A percentile compares a stretch with the other conserved stretches of the same genome.
These are phyloP conservation scores for Penium margaritaceum DNA, from an alignment of 139 green algal species.

Conservation along the genomic window DNA sequence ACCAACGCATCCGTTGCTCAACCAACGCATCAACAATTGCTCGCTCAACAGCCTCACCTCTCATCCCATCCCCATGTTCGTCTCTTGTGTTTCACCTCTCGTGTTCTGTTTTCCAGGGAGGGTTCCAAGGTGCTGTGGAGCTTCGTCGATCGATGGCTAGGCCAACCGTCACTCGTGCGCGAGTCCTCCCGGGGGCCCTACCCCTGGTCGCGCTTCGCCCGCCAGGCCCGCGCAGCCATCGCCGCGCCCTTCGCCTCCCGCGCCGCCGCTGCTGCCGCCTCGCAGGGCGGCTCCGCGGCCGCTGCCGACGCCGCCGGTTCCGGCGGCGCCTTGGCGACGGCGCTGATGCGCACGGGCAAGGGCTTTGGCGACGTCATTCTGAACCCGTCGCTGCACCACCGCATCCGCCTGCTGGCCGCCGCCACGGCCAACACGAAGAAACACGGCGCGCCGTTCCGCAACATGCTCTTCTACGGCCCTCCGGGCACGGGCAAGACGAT, in stretches of 20 bases:
- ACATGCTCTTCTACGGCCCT: constrained; percentile 71
- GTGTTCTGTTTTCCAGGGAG: constrained; percentile 7
- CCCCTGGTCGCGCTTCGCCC: constrained; percentile 27
- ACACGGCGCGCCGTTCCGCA: constrained; percentile 87
- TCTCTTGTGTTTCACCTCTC: too few species aligned
- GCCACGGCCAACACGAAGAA: constrained; percentile 81
- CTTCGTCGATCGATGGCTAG: constrained; percentile 48
- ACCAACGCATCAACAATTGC: too few species aligned
- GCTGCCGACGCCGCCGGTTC: background rate
- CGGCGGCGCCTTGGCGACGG: background rate
- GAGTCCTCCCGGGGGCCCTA: constrained; percentile 58
- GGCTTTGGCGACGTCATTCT: constrained; percentile 82
- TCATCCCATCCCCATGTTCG: too few species aligned
- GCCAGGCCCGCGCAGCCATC: too few species aligned
- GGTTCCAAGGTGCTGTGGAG: constrained; percentile 33
- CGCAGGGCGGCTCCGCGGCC: background rate
- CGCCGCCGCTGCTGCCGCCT: background rate
- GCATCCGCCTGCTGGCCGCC: constrained; percentile 75
- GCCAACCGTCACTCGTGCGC: constrained; percentile 56
- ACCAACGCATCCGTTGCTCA: too few species aligned
- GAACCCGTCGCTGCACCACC: constrained; percentile 66
- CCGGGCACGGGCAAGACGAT: constrained; percentile 84
- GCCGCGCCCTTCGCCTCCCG: background rate
- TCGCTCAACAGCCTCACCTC: too few species aligned
- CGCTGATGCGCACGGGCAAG: constrained; percentile 5